Conservation (phyloP, 2,329 filamentous ascomycete genomes). For the Neopestalotiopsis rosae region DNA sequence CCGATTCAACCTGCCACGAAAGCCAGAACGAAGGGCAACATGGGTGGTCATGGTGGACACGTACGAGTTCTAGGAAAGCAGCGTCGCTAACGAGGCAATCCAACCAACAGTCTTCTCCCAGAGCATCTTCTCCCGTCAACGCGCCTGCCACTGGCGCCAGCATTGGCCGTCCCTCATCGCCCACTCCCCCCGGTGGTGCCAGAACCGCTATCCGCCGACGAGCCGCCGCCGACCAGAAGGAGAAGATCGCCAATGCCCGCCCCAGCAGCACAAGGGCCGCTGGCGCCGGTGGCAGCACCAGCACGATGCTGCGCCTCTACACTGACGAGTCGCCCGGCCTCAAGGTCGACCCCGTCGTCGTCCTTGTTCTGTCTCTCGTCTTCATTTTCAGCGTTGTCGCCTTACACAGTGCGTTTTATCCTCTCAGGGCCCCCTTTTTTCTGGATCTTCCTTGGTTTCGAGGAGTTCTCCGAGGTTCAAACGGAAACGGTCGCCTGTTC, state of each 20-base stretch:
- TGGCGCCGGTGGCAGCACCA: conserved; percentile 93
- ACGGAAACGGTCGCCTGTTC: neutral
- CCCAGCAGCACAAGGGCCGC: conserved; percentile 92
- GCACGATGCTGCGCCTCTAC: conserved; percentile 99
- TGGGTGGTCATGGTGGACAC: too few relatives aligned
- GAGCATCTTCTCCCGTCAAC: conserved; percentile 64
- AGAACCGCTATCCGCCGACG: conserved; percentile 94
- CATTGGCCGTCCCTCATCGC: conserved; percentile 81
- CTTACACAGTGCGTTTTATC: conserved; percentile 80
- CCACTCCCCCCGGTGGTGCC: conserved; percentile 88
- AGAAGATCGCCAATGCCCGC: conserved; percentile 92
- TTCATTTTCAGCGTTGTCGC: conserved; percentile 99
- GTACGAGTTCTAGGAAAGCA: too few relatives aligned
- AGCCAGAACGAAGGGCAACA: too few relatives aligned
- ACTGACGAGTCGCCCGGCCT: conserved; percentile 97
- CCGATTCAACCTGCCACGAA: too few relatives aligned
- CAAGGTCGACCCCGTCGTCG: conserved; percentile 97
- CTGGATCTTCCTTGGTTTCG: conserved; percentile 19
- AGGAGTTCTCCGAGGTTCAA: neutral
- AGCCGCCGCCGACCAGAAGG: conserved; percentile 95
- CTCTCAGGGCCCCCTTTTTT: neutral
- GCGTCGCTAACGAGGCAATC: neutral
- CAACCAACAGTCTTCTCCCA: conserved; percentile 58
- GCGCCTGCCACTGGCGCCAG: conserved; percentile 69
- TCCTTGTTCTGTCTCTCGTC: conserved; percentile 92